Percentiles rank a stretch among this genome's conserved stretches.
These are phyloP conservation scores for Eragrostis nindensis DNA, from an alignment of 176 grass and related monocot genomes.

Conservation along the genomic window DNA sequence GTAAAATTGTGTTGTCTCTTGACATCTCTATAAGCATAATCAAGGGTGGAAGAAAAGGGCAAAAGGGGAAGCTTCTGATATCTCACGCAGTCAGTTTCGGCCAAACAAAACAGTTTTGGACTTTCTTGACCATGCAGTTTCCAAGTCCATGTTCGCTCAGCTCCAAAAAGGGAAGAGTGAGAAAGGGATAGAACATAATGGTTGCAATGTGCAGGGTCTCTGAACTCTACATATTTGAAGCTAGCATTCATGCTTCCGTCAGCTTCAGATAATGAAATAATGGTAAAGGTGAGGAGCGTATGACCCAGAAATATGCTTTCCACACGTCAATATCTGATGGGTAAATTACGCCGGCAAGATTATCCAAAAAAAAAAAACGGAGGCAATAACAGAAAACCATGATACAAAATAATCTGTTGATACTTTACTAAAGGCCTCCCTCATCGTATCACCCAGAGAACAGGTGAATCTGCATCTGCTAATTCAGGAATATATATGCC, in stretches of 20 bases:
- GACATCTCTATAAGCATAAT: neutral
- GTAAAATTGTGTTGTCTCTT: neutral
- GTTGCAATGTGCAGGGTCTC: neutral
- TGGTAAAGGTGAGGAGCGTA: neutral
- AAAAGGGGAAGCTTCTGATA: neutral
- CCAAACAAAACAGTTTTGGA: constrained; percentile 5
- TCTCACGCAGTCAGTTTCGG: neutral
- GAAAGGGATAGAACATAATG: neutral
- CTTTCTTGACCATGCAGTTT: neutral
- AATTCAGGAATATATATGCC: constrained; percentile 12
- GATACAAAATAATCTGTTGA: neutral
- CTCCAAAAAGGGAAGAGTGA: neutral
- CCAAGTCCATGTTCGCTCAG: neutral
- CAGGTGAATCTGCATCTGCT: neutral
- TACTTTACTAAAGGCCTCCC: neutral
- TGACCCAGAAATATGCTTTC: neutral
- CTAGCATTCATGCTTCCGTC: neutral
- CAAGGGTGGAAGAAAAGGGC: neutral
- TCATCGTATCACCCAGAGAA: too few relatives aligned
- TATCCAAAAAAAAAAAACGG: too few relatives aligned
- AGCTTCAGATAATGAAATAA: neutral
- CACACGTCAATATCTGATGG: neutral
- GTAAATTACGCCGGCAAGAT: neutral
- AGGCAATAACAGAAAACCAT: neutral
- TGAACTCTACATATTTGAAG: neutral